Evolutionary conservation across 345 rosid genomes (phyloP).

Genomic region (Microcos paniculata): DNA sequence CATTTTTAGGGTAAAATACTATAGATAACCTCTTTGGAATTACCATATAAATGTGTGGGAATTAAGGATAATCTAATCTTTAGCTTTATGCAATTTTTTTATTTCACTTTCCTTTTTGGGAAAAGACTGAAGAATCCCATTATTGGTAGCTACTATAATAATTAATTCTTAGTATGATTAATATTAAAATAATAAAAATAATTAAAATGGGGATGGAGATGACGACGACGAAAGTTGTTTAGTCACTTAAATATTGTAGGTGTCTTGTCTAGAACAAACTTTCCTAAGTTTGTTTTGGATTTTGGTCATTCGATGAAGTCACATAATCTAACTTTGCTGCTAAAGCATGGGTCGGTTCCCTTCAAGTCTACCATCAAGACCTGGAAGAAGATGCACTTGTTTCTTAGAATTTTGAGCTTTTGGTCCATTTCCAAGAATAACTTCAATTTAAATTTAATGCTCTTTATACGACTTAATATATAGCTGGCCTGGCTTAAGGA

Average conservation of each 20-base stretch:
- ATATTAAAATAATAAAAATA: too few species aligned
- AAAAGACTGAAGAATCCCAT: slow-evolving; percentile 14
- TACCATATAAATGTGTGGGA: neutral
- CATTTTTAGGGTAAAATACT: neutral
- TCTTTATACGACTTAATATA: neutral
- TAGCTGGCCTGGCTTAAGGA: too few species aligned
- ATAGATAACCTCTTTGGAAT: neutral
- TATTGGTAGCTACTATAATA: slow-evolving; percentile 6
- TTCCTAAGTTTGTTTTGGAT: slow-evolving; percentile 28
- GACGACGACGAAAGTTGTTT: slow-evolving; percentile 11
- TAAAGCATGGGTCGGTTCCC: slow-evolving; percentile 15
- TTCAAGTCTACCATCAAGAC: slow-evolving; percentile 2
- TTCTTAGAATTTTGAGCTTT: slow-evolving; percentile 5
- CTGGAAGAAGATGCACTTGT: slow-evolving; percentile 1
- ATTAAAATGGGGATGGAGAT: neutral
- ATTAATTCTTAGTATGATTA: neutral
- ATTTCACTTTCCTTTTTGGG: slow-evolving; percentile 38
- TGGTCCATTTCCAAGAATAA: neutral
- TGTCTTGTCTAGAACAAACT: slow-evolving; percentile 5
- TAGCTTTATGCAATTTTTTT: slow-evolving; percentile 1
- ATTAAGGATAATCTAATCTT: neutral
- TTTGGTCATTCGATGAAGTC: slow-evolving; percentile 36
- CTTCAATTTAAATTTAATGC: neutral
- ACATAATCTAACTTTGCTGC: slow-evolving; percentile 19
- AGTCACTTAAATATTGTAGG: slow-evolving; percentile 13